Conservation (phyloP, 768 basidiomycete species). For the Lentinula guzmanii region DNA sequence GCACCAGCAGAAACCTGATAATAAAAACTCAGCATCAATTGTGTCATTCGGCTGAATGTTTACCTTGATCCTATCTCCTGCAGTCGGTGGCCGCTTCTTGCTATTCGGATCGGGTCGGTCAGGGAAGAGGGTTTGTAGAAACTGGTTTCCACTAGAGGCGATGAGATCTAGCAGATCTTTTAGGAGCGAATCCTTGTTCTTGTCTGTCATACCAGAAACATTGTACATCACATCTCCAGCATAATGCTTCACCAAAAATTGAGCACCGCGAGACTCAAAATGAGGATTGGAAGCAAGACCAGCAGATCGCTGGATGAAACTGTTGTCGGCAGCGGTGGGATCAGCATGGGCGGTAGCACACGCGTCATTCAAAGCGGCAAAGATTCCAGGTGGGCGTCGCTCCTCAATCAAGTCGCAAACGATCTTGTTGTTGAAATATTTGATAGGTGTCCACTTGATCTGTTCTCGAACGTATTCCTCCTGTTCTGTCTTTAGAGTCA, state of each 20-base stretch:
- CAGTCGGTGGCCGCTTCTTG: slow-evolving; percentile 97
- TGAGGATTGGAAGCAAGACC: slow-evolving; percentile 81
- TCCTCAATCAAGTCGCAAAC: slow-evolving; percentile 99
- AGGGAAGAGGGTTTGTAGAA: slow-evolving; percentile 85
- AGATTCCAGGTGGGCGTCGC: slow-evolving; percentile 91
- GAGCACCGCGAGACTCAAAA: slow-evolving; percentile 90
- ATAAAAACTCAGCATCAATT: neutral
- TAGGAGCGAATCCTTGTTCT: slow-evolving; percentile 96
- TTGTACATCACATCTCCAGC: slow-evolving; percentile 99
- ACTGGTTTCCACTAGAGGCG: slow-evolving; percentile 71
- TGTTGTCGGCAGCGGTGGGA: slow-evolving; percentile 91
- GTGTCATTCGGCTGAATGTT: neutral
- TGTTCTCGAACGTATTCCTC: slow-evolving; percentile 98
- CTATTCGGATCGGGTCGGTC: slow-evolving; percentile 94
- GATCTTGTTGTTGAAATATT: slow-evolving; percentile 97
- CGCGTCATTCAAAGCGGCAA: slow-evolving; percentile 97
- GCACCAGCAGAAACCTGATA: slow-evolving; percentile 84
- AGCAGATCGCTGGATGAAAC: slow-evolving; percentile 89
- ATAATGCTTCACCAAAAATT: slow-evolving; percentile 95
- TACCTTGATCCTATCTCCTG: slow-evolving; percentile 96
- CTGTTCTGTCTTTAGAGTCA: slow-evolving; percentile 98
- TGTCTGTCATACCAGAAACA: slow-evolving; percentile 97
- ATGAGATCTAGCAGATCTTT: slow-evolving; percentile 93
- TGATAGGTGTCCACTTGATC: slow-evolving; percentile 99
- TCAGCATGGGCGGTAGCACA: slow-evolving; percentile 98